Percentiles rank a stretch among this genome's conserved stretches.
phyloP scores from a whole-genome alignment of 176 grass and related monocot species.

The Canna indica region DNA sequence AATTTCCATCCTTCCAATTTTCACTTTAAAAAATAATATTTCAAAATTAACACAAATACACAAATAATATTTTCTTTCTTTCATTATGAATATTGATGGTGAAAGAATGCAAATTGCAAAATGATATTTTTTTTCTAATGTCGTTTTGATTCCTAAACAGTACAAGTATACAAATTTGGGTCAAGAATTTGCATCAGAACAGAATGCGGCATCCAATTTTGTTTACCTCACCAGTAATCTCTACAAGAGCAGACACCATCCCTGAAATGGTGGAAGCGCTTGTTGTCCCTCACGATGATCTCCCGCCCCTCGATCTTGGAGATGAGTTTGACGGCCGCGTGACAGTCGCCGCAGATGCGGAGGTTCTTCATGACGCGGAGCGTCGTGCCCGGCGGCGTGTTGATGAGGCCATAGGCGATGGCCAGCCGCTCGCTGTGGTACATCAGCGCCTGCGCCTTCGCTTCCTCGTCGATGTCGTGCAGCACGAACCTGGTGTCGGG shows the following conservation, averaged over 20 bases:
- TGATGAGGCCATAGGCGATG: slow-evolving; percentile 71
- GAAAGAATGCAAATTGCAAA: no score
- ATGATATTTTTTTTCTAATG: no score
- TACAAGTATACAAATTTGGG: no score
- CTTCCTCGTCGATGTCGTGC: slow-evolving; percentile 64
- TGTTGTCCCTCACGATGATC: slow-evolving; percentile 87
- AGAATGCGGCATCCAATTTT: no score
- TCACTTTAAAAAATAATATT: no score
- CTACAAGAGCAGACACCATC: slow-evolving; percentile 77
- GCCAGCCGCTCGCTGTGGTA: slow-evolving; percentile 90
- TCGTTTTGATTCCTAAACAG: no score
- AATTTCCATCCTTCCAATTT: no score
- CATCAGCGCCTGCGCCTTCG: slow-evolving; percentile 77
- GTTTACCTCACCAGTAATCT: slow-evolving; percentile 59
- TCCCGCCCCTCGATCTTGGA: slow-evolving; percentile 57
- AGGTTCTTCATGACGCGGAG: slow-evolving; percentile 90
- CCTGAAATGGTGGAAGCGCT: slow-evolving; percentile 82
- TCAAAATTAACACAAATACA: no score
- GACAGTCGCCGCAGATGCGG: slow-evolving; percentile 84
- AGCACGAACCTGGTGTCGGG: slow-evolving; percentile 69
- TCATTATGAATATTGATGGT: no score
- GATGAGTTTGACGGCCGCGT: slow-evolving; percentile 83
- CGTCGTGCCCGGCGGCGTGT: slow-evolving; percentile 52
- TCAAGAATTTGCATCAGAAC: no score
- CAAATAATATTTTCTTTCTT: no score